Evolutionary conservation across 352 stramenopile species (phyloP).

Genomic region (Pythium aristosporum): DNA sequence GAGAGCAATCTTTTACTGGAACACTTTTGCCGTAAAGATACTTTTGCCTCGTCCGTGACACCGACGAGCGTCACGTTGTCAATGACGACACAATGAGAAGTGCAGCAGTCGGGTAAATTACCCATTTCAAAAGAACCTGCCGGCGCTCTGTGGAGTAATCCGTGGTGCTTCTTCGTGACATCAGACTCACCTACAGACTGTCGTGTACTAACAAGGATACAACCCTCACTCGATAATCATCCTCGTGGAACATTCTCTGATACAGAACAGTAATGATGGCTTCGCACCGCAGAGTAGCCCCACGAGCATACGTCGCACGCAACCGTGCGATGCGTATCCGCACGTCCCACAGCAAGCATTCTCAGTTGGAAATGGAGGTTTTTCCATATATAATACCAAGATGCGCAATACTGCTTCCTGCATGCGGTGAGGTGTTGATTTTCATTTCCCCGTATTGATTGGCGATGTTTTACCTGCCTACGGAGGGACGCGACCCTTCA

Average conservation of each 20-base stretch:
- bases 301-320: neutral
- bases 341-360: neutral
- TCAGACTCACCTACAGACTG: too few relatives aligned
- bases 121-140: too few relatives aligned
- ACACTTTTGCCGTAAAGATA: too few relatives aligned
- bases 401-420: neutral
- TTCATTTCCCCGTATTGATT: neutral
- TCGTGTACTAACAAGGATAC: too few relatives aligned
- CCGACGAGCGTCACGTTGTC: too few relatives aligned
- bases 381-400: neutral
- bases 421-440: neutral
- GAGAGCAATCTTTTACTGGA: too few relatives aligned
- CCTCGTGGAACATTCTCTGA: neutral
- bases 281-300: neutral
- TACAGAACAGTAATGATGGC: neutral
- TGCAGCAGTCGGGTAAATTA: too few relatives aligned
- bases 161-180: too few relatives aligned
- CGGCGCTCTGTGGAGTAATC: too few relatives aligned
- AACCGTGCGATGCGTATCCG: neutral
- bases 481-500: slow-evolving; percentile 16
- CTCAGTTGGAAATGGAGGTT: neutral
- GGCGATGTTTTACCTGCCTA: slow-evolving; percentile 2
- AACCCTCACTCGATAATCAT: too few relatives aligned
- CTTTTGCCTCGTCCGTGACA: too few relatives aligned
- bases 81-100: too few relatives aligned